These are phyloP conservation scores for Exophiala alcalophila DNA, from an alignment of 2,329 filamentous ascomycete genomes.

Conservation along the genomic window DNA sequence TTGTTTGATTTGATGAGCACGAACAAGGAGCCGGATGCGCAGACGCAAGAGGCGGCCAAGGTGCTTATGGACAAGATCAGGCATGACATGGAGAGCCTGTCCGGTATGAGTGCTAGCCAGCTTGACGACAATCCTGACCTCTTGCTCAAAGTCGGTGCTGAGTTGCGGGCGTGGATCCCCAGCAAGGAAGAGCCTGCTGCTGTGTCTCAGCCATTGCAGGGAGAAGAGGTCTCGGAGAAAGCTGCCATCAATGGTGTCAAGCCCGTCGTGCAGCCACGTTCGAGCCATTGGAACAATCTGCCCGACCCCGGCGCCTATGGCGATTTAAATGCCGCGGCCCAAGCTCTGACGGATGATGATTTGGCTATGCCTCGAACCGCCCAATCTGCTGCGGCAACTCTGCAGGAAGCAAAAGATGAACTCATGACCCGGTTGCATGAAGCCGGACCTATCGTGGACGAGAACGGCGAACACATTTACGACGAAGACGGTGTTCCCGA, in stretches of 20 bases:
- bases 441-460: conserved; percentile 36
- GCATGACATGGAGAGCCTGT: conserved; percentile 48
- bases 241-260: conserved; percentile 44
- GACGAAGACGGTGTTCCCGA: conserved; percentile 49
- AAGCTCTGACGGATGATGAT: conserved; percentile 45
- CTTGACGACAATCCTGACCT: conserved; percentile 29
- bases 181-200: conserved; percentile 3
- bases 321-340: conserved; percentile 38
- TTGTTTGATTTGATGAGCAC: conserved; percentile 32
- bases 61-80: conserved; percentile 48
- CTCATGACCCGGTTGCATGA: conserved; percentile 50
- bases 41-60: conserved; percentile 44
- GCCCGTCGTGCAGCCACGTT: conserved; percentile 40
- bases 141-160: conserved; percentile 35
- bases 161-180: conserved; percentile 28
- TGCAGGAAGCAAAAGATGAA: conserved; percentile 52
- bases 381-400: conserved; percentile 48
- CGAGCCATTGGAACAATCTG: conserved; percentile 43
- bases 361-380: conserved; percentile 47
- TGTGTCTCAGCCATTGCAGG: not conserved
- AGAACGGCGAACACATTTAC: conserved; percentile 42
- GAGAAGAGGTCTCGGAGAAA: conserved; percentile 27
- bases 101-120: conserved; percentile 29
- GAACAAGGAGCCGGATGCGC: conserved; percentile 23
- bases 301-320: conserved; percentile 45